Base-by-base conservation (phyloP, 305 asterid genomes). In the Vinca major region DNA sequence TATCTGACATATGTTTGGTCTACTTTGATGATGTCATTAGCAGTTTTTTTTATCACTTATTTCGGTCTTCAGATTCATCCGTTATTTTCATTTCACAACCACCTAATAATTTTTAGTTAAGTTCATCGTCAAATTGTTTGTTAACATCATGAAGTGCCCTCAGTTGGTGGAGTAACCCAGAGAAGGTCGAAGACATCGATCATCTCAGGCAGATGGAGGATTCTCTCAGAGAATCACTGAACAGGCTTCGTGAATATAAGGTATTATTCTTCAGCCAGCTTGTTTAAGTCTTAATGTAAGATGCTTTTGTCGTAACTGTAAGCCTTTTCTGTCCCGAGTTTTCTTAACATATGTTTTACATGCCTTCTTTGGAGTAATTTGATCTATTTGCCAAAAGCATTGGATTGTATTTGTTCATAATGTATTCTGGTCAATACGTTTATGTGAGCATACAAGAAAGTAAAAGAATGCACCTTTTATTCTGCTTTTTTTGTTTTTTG, bases 151-250 rank as follows among this genome's bases (percentile, higher is more conserved):
- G 37, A 48, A 53, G 71, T 64, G 45, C 17, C 57, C 61, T 70
- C 79, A 89, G 93, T 80, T 86, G 84, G 89, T 88, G 95, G 95
- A 71, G 81, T 76, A 85, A 88, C 81, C 93, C 84, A 40, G 95
- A 88, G 77, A 82, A 77, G 80, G 79, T 77, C 8, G 92, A 86
- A 67, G 87, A 83, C 58, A 62, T 77, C 39, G 89, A 86, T 67
- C 91, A 81, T 75, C 87, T 90, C 16, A 71, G 63, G 71, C 91
- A 85, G 83, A 88, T 90, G 95, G 96, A 90, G 79, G 77, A 71
- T 69, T 80, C 85, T 39, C 79, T 88, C 4, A 79, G 71, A 73
- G 90, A 85, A 70, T 75, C 89, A 16, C 93, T 88, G 63, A 74
- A 77, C 79, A 77, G 76, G 74, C 55, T 87, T 70, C 87, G 75